Base-by-base conservation (phyloP, 192 early-diverging fungal genomes). In the Gorgonomyces haynaldii region DNA sequence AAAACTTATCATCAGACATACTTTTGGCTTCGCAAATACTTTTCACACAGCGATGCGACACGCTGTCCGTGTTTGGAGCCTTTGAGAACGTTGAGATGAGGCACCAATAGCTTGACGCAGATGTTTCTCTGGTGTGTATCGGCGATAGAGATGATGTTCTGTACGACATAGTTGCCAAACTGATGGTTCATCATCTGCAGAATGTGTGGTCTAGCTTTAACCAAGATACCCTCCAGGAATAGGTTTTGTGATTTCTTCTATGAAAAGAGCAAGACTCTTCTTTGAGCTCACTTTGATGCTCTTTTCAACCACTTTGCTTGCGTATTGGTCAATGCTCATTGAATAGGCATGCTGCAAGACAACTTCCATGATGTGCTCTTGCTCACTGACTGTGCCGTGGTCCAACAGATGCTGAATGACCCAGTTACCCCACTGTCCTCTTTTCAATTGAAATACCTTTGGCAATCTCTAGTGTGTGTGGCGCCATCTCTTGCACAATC, bases 361-460 rank as follows among this genome's bases (percentile, higher is more conserved):
- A 10, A 67, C 54, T 42, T 64, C 61, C 17, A 70, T 50, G 37
- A 74, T 65, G 30, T 66, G 66, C 9, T 72, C 64, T n/a, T 76
- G 64, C 45, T 85, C 80, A 4, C 32, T 35, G 0, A 59, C 60
- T 4, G 56, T 30, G 1, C 76, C 74, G 41, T 85, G 74, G 47
- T 85, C 83, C 4, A 85, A 61, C 1, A 85, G 60, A 51, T 85
- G 83, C 41, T 85, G 83, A 37, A 83, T 82, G 2, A 85, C 83
- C 83, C 83, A 85, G 57, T 85, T 85, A 12, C 83, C 83, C 83
- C 83, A 85, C 54, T 85, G 83, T 9, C 83, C 71, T 62, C 28
- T 0, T 35, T 13, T 28, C 23, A 54, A 17, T 9, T 37, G 22
- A 24, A 38, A 3, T 32, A 69, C 67, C 78, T 57, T 74, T 75